These are phyloP conservation scores for Capniomyces stellatus DNA, from an alignment of 371 early-diverging fungal species.

Conservation along the genomic window DNA sequence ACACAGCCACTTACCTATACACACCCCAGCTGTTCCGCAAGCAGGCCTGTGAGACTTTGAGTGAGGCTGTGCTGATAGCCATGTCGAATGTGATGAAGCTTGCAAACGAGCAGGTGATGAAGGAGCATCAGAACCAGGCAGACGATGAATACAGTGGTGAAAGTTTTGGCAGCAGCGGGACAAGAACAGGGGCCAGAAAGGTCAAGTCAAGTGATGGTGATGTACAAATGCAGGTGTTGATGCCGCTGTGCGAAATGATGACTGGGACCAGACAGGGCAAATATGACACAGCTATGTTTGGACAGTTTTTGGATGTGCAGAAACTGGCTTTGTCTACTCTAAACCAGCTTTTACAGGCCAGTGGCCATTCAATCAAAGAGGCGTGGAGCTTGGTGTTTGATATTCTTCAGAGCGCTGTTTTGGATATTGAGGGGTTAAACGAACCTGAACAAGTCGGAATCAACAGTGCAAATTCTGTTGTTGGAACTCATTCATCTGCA, in stretches of 20 bases:
- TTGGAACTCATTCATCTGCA: no score
- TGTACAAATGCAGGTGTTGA: constrained; percentile 15
- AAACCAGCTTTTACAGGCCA: constrained; percentile 70
- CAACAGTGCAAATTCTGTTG: no score
- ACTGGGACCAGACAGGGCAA: background rate
- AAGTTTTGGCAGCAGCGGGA: no score
- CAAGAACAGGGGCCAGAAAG: no score
- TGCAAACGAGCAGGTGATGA: background rate
- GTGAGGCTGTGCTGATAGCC: constrained; percentile 55
- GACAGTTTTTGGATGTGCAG: constrained; percentile 40
- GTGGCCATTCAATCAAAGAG: constrained; percentile 64
- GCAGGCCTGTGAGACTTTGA: constrained; percentile 65
- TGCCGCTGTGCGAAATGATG: constrained; percentile 20
- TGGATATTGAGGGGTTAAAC: background rate
- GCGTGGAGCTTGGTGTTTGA: constrained; percentile 87
- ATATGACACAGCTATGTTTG: background rate
- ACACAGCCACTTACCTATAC: constrained; percentile 43
- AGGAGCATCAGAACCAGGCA: background rate
- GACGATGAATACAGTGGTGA: background rate
- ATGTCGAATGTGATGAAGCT: constrained; percentile 26
- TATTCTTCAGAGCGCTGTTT: constrained; percentile 43
- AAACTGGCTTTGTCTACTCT: constrained; percentile 74
- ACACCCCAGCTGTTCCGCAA: constrained; percentile 43
- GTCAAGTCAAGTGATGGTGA: constrained; percentile 8
- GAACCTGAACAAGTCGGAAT: no score